Conservation (phyloP, 352 stramenopile genomes). For the Pythium monospermum region DNA sequence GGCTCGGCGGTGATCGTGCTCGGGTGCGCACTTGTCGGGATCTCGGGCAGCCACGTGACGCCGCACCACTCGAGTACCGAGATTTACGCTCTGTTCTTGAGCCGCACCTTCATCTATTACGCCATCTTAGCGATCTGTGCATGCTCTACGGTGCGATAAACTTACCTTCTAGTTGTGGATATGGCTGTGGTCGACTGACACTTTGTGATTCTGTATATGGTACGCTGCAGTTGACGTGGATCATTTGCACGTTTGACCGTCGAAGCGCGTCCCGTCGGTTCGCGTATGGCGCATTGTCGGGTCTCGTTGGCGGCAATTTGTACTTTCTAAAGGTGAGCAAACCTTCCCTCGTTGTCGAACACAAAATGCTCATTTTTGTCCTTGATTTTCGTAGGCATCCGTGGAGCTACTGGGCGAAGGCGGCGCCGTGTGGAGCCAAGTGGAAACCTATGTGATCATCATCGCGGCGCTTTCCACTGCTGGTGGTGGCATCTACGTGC, state of each 20-base stretch:
- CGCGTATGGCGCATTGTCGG: constrained; percentile 73
- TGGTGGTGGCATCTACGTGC: constrained; percentile 73
- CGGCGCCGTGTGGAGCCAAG: constrained; percentile 50
- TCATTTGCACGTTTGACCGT: constrained; percentile 60
- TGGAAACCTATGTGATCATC: constrained; percentile 78
- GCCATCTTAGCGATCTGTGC: constrained; percentile 33
- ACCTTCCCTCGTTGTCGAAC: constrained; percentile 3
- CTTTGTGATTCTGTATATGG: not conserved
- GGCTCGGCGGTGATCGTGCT: constrained; percentile 71
- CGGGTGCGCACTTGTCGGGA: constrained; percentile 67
- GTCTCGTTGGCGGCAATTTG: constrained; percentile 78
- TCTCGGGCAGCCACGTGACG: constrained; percentile 78
- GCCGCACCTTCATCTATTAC: constrained; percentile 71
- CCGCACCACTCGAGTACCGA: constrained; percentile 69
- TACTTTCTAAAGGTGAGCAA: constrained; percentile 79
- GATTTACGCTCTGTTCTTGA: constrained; percentile 75
- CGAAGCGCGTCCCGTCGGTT: constrained; percentile 73
- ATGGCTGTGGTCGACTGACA: too few species aligned
- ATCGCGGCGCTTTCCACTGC: constrained; percentile 51
- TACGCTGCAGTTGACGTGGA: constrained; percentile 52
- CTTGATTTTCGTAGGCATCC: constrained; percentile 40
- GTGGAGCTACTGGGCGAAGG: constrained; percentile 78
- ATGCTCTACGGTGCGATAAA: constrained; percentile 38
- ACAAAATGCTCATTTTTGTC: not conserved
- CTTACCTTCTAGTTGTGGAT: too few species aligned